A percentile compares a stretch with the other conserved stretches of the same genome.
phyloP scores from a whole-genome alignment of 192 early-diverging fungal species.

The Mortierella hygrophila region DNA sequence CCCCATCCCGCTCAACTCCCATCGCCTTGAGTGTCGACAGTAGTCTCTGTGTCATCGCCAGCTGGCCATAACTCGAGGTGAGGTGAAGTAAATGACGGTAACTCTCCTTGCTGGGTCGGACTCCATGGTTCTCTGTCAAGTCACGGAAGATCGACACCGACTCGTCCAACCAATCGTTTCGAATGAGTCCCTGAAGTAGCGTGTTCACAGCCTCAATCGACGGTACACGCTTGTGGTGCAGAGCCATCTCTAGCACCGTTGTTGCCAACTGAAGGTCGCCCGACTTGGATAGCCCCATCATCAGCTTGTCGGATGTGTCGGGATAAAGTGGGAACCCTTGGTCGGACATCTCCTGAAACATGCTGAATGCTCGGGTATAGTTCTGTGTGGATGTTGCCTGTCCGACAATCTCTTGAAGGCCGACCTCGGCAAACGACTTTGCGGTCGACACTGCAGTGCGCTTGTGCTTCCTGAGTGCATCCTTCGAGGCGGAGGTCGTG shows the following conservation, averaged over 20 bases:
- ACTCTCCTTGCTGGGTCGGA: conserved; percentile 25
- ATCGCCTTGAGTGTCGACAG: conserved; percentile 26
- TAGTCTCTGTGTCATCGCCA: conserved; percentile 36
- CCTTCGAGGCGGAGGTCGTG: neutral
- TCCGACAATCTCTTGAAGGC: conserved; percentile 31
- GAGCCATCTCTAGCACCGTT: conserved; percentile 5
- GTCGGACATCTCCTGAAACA: conserved; percentile 22
- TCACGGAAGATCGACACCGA: conserved; percentile 38
- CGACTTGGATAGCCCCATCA: conserved; percentile 10
- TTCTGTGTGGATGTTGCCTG: conserved; percentile 17
- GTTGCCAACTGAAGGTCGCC: conserved; percentile 19
- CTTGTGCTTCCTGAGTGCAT: conserved; percentile 1
- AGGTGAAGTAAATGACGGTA: conserved; percentile 27
- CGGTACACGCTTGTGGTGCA: conserved; percentile 33
- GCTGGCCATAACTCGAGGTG: conserved; percentile 32
- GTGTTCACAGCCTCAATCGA: conserved; percentile 30
- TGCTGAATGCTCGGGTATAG: conserved; percentile 15
- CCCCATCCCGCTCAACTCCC: conserved; percentile 30
- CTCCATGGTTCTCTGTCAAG: conserved; percentile 35
- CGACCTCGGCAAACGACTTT: conserved; percentile 20
- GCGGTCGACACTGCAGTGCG: conserved; percentile 1
- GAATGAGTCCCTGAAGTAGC: conserved; percentile 23
- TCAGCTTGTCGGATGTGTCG: conserved; percentile 13
- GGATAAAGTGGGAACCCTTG: conserved; percentile 5
- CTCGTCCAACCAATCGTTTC: conserved; percentile 28